Conservation (phyloP, 148 eudicot genomes). For the Persicaria maculosa region DNA sequence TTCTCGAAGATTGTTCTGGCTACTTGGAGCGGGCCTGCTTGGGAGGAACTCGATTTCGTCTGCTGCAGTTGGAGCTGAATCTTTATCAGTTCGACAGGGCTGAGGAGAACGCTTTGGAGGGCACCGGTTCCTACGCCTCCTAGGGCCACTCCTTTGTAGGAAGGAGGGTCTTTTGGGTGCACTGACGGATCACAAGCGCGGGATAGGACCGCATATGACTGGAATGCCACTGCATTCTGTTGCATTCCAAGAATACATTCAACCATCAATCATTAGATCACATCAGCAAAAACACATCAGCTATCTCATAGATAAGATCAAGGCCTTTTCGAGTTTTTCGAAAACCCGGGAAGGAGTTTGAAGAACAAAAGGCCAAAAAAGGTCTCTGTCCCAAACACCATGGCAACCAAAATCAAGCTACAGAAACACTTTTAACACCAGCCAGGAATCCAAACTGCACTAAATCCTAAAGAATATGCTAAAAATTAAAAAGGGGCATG, state of each 20-base stretch:
- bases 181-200: conserved; percentile 50
- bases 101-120: conserved; percentile 62
- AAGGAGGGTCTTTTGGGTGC: conserved; percentile 51
- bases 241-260: not conserved
- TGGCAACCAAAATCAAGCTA: not conserved
- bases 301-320: not conserved
- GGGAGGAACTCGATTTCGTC: not conserved
- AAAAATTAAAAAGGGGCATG: too few species aligned
- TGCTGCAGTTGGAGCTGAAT: conserved; percentile 71
- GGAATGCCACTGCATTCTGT: conserved; percentile 96
- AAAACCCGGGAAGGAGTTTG: not conserved
- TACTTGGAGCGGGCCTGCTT: conserved; percentile 48
- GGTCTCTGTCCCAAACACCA: not conserved
- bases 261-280: not conserved
- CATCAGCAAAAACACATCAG: not conserved
- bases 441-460: not conserved
- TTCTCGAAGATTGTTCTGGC: conserved; percentile 40
- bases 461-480: not conserved
- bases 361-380: not conserved
- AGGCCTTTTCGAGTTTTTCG: not conserved
- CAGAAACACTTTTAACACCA: not conserved
- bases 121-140: conserved; percentile 94
- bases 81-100: conserved; percentile 78
- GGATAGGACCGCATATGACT: conserved; percentile 69
- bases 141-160: conserved; percentile 59